Base-by-base conservation (phyloP, 2,329 filamentous ascomycete genomes). In the Clonostachys rhizophaga region DNA sequence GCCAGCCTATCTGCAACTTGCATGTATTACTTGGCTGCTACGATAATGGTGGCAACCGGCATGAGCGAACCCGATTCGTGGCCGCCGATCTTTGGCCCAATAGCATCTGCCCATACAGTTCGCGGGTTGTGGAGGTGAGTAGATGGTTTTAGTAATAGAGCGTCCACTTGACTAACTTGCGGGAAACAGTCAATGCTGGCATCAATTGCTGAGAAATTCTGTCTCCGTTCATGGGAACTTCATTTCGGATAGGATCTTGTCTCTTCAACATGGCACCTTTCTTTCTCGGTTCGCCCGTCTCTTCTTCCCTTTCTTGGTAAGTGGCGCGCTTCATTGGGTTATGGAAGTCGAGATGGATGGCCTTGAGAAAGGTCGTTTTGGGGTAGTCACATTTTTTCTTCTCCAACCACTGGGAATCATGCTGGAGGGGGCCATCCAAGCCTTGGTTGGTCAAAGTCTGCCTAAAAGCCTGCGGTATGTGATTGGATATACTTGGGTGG, bases 51-150 rank as follows among this genome's bases (percentile, higher is more conserved):
- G 4, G 17, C 30, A 4, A 13, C 37, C 11, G 48, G 48, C 5
- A 14, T 49, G 12, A 44, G 44, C 20, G 17, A 37, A 13, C 48
- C 48, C 2, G 44, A 49, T 10, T n/a, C 14, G 14, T 49, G 48
- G 48, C 44, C 44, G 24, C 41, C 4, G 5, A 10, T 44, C 14
- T 34, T 40, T 18, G 48, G 48, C 9, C 30, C 48, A 6, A 17
- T 47, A 6, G 11, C 34, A 12, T 30, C 45, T 11, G 33, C 35
- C 16, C 44, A 48, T 34, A 48, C 49, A 20, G 40, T 50, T 34
- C 49, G 49, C n/a, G 49, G 46, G 10, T 48, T 48, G 40, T 50
- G 49, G 49, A 40, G 46, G 49, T 50, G 34, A 46, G 46, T 44
- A 24, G 20, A 14, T 40, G 14, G 6, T 30, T 24, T 30, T 14